Evolutionary conservation across 441 rosid genomes (phyloP).

Genomic region (Geranium incanum): DNA sequence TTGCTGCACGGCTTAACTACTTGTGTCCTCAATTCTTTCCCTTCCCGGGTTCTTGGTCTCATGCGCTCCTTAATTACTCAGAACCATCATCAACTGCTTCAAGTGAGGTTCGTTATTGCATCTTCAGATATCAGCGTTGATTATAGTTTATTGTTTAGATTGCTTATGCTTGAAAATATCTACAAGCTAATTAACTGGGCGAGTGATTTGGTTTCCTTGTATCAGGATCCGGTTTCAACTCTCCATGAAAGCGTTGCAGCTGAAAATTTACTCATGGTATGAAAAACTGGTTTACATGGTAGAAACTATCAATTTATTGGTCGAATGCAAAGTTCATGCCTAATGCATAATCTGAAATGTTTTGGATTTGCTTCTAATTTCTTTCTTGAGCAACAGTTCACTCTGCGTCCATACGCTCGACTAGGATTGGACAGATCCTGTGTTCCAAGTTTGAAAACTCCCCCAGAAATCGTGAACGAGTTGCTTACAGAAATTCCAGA

Average conservation of each 20-base stretch:
- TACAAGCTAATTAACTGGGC: constrained; percentile 12
- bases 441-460: constrained; percentile 41
- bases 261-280: constrained; percentile 89
- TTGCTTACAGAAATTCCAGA: constrained; percentile 67
- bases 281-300: background rate
- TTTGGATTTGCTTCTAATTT: background rate
- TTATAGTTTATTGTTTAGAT: constrained; percentile 6
- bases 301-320: background rate
- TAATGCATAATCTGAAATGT: background rate
- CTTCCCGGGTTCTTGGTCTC: constrained; percentile 71
- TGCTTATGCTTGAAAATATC: constrained; percentile 11
- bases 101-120: constrained; percentile 42
- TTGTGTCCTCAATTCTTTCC: constrained; percentile 95
- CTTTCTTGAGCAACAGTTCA: constrained; percentile 44
- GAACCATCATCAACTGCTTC: constrained; percentile 22
- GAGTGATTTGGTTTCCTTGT: constrained; percentile 16
- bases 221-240: constrained; percentile 37
- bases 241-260: constrained; percentile 45
- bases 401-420: constrained; percentile 75
- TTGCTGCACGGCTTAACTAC: constrained; percentile 73
- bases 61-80: constrained; percentile 25
- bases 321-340: too few relatives aligned
- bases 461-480: constrained; percentile 45
- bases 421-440: constrained; percentile 70
- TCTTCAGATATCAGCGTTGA: constrained; percentile 7